Base-by-base conservation (phyloP, 1,284 basidiomycete genomes). In the Coriolopsis trogii region DNA sequence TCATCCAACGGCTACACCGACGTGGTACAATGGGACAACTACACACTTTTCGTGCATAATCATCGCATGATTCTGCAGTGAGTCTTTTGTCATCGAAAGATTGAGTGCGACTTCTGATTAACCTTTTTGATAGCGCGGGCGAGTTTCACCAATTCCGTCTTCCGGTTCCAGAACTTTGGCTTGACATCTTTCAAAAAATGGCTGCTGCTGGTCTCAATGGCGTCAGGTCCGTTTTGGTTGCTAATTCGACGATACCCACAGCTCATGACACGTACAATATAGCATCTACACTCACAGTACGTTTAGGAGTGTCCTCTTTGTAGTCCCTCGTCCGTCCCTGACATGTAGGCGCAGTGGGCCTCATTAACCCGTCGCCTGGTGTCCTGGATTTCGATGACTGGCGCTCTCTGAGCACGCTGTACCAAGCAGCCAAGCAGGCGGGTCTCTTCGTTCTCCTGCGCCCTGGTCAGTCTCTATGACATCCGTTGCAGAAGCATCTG, bases 141-240 rank as follows among this genome's bases (percentile, higher is more conserved):
- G 91, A 93, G 68, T 92, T 93, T 64, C 91, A 93, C 62, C 84
- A 89, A 0, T 94, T 87, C 71, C 80, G 91, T 20, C 72, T 93
- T 2, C 91, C 91, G 3, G 85, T 92, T 0, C 88, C 87, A 0
- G 81, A 80, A 5, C 68, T 93, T 48, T 94, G 91, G 91, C 76
- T 82, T 15, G 91, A 94, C 63, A 85, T 93, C 48, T 78, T 93
- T 41, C 83, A 93, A 60, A 93, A 91, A 67, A 73, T 84, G 58
- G 89, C 89, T 60, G 91, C 89, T 1, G 84, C 87, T 0, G 91
- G 91, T 16, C 71, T 93, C 57, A 93, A 92, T 59, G 79, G 80
- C 1, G 74, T 90, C 55, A 69, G 65, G 66, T 65, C 45, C 9
- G 50, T 46, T 1, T 12, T 6, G 10, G 18, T 30, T 13, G 41